Evolutionary conservation across 768 basidiomycete genomes (phyloP), one percentile per base, ranked within the genome.

Genomic region (Trametes coccinea): DNA sequence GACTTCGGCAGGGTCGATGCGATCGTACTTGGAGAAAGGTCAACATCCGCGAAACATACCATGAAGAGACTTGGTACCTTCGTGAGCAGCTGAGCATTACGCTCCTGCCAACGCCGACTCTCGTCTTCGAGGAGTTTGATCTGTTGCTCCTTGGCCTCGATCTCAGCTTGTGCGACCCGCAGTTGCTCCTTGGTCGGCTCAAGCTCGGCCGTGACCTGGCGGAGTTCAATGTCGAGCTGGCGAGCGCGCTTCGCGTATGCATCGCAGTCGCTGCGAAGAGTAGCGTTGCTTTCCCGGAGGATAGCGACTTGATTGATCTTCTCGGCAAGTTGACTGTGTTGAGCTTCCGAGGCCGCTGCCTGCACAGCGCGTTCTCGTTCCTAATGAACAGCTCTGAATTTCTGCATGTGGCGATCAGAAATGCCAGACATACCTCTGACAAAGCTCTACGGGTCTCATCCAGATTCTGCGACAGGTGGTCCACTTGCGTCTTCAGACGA

Each of bases 301-400:
- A 95, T 83, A 58, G 92, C 93, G 62, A 93, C 80, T 65, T 94
- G 90, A 63, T 92, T 90, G 73, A 94, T 93, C 63, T 89, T 82
- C 72, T 93, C 91, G 51, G 95, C 77, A 53, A 95, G 83, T 69
- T 94, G 92, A 14, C 86, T 83, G 63, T 95, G 93, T 66, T 94
- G 90, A 2, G 88, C 80, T 37, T 89, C 85, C 1, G 89, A 90
- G 0, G 87, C 79, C 6, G 88, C 84, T 16, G 83, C 79, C 67
- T 89, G 82, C 5, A 89, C 82, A 2, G 89, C 89, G 54, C 84
- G 85, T 67, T 92, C 90, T 16, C 93, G 88, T 72, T 95, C 93
- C 91, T 94, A 16, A 17, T 39, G 17, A 11, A 33, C 27, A 31
- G 40, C 13, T 22, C 4, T 45, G 46, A 16, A 34, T 51, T 67